Evolutionary conservation across 495 filamentous ascomycete genomes (phyloP), one percentile per base, ranked within the genome.

Genomic region (Aspergillus diversus): DNA sequence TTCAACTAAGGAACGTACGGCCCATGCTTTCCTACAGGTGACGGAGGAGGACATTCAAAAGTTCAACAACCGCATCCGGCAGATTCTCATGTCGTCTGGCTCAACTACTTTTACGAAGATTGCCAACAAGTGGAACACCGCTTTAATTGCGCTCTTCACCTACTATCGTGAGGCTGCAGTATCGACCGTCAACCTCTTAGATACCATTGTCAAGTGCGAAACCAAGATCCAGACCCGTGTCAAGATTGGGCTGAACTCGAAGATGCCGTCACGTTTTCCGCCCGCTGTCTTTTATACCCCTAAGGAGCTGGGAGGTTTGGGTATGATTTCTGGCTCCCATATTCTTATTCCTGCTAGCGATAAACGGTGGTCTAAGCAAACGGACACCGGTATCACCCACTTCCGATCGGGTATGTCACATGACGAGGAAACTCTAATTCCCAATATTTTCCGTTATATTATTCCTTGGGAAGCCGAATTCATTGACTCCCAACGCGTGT

Each of bases 31-130:
- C 85, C 81, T 99, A 46, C 93, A 97, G 72, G 96, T 99, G 37
- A 98, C 96, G 0, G 93, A 99, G 71, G 96, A 98, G 75, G 95
- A 98, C 68, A 94, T 98, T 63, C 91, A 96, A 63, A 98, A 98
- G 75, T 99, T 99, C 80, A 99, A 99, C 75, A 99, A 99, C 70
- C 87, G 96, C 7, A 98, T 99, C 72, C 89, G 96, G 48, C 96
- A 99, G 71, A 98, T 99, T 73, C 85, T 99, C 33, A 99, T 99
- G 96, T 97, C 92, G 12, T 98, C 94, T 63, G 96, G 96, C 32
- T 97, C 92, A 5, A 99, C 96, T 4, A 99, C 96, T 1, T 99
- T 99, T 82, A 99, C 96, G 53, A 99, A 99, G 85, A 99, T 99
- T 69, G 96, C 96, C 52, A 99, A 99, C 76, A 99, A 99, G 76